Conservation (phyloP, 805 yeast species). For the Yarrowia sp. region DNA sequence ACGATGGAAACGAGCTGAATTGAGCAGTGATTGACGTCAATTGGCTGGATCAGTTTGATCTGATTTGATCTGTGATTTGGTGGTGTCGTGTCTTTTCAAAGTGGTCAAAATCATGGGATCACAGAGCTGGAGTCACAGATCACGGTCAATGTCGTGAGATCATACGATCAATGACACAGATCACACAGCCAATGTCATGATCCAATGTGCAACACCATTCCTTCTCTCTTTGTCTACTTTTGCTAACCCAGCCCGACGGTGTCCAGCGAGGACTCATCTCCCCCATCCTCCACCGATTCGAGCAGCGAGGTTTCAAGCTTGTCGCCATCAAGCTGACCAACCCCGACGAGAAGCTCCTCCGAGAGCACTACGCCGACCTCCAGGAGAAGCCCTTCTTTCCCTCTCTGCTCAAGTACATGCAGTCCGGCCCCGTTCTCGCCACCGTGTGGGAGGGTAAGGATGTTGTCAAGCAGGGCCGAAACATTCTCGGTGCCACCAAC, state of each 20-base stretch:
- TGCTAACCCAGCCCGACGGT: constrained; percentile 81
- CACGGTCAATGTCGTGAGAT: too few species aligned
- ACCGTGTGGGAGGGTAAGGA: constrained; percentile 99
- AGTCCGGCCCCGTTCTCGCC: constrained; percentile 97
- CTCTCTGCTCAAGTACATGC: constrained; percentile 93
- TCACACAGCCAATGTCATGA: too few species aligned
- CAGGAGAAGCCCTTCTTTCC: constrained; percentile 98
- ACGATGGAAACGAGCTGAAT: background rate
- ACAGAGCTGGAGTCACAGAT: too few species aligned
- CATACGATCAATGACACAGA: too few species aligned
- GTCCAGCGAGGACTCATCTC: constrained; percentile 98
- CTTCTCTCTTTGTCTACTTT: too few species aligned
- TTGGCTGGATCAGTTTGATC: background rate
- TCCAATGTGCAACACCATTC: too few species aligned
- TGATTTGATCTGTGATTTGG: background rate
- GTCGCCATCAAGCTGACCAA: constrained; percentile 91
- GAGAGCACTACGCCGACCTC: constrained; percentile 95
- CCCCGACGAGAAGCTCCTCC: constrained; percentile 86
- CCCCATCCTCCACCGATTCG: constrained; percentile 90
- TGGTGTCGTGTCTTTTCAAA: background rate
- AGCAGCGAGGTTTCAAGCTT: constrained; percentile 96
- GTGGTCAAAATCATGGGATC: background rate
- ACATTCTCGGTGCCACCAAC: constrained; percentile 98
- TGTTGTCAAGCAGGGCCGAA: constrained; percentile 98
- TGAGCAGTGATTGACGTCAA: background rate